Conservation (phyloP, 2,329 filamentous ascomycete species). For the Cercospora janseana region DNA sequence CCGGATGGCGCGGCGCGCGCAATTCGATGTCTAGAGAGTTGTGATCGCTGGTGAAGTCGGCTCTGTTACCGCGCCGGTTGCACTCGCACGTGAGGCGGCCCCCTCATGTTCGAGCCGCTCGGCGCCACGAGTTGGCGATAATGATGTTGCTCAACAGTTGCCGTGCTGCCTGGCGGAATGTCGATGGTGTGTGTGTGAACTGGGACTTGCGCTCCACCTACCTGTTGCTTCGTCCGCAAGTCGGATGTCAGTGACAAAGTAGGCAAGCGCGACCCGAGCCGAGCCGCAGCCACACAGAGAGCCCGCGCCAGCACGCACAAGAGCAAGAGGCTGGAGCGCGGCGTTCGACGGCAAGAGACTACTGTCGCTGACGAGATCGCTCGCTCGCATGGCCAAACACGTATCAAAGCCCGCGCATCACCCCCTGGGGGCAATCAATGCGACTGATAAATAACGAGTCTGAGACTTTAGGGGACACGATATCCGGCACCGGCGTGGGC, state of each 20-base stretch:
- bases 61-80: constrained; percentile 4
- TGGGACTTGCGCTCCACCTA: too few species aligned
- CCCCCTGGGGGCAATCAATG: too few species aligned
- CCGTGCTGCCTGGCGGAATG: constrained; percentile 4
- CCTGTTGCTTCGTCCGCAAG: too few species aligned
- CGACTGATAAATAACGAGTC: too few species aligned
- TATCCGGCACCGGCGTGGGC: neutral
- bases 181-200: neutral
- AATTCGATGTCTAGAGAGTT: neutral
- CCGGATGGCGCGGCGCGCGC: neutral
- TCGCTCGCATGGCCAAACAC: neutral
- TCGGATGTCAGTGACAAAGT: too few species aligned
- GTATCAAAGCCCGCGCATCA: too few species aligned
- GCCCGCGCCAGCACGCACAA: neutral
- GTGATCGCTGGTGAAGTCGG: neutral
- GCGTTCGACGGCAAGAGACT: neutral
- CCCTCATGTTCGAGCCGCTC: constrained; percentile 9
- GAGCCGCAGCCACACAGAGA: neutral
- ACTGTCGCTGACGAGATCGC: neutral
- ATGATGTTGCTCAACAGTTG: neutral
- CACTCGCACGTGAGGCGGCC: constrained; percentile 2
- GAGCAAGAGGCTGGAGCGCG: neutral
- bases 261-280: constrained; percentile 1
- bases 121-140: neutral
- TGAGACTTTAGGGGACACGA: neutral